Base-by-base conservation (phyloP, 148 eudicot genomes). In the Camellia granthamiana region DNA sequence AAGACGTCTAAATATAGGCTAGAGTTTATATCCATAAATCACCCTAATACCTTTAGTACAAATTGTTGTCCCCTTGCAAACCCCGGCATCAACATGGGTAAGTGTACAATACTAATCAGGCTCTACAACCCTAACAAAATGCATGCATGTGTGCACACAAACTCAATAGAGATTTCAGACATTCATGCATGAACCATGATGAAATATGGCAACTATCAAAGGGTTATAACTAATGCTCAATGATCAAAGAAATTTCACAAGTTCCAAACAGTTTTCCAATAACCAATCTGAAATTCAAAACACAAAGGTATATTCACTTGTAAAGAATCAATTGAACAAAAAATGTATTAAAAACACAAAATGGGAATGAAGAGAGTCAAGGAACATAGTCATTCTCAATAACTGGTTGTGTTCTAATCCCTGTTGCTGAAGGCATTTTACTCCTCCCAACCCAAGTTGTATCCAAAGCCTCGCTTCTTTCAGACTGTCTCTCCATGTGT, bases 341-440 rank as follows among this genome's bases (percentile, higher is more conserved):
- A 14, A 68, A 69, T 0, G 7, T 30, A 30, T 30, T 30, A 43
- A 1, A 18, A 69, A 46, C 15, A 3, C 1, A 46, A 19, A n/a
- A 49, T 2, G 49, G 21, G 58, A 13, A 42, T 3, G 58, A 13
- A 42, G 12, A 42, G 72, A 41, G 72, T 70, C 56, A 92, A 83
- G 92, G 91, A 81, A 83, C 82, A 65, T 80, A 87, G 75, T 86
- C 90, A 79, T 87, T 81, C 74, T 92, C 95, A 80, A 94, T 80
- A 18, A 58, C 79, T 67, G 91, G 95, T 21, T 88, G 92, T 64
- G 98, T 94, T 89, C 98, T 88, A 66, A 93, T 86, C 58, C 84
- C 85, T 38, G 86, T 18, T 72, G 98, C 98, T 8, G 87, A 76
- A 80, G 98, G 98, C 90, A 94, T 85, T 88, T 69, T 92, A 72